Conservation (phyloP, 2,329 filamentous ascomycete genomes). For the Lasiodiplodia sp. region DNA sequence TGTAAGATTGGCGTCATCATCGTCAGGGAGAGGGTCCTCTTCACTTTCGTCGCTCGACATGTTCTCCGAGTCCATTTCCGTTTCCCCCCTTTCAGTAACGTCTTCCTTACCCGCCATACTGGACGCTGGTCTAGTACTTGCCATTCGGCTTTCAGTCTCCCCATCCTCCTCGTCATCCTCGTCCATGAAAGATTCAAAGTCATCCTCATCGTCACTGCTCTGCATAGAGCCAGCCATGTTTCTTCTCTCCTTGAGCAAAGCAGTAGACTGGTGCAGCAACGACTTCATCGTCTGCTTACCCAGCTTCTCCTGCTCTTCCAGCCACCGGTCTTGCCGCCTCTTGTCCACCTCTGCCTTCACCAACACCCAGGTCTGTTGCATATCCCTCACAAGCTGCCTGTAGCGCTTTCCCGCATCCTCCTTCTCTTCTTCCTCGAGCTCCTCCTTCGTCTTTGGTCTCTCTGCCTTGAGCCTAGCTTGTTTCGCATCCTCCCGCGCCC, state of each 20-base stretch:
- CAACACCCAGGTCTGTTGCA: slow-evolving; percentile 67
- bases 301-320: slow-evolving; percentile 65
- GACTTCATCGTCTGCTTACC: slow-evolving; percentile 72
- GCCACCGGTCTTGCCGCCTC: slow-evolving; percentile 63
- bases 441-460: slow-evolving; percentile 61
- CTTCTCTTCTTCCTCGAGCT: slow-evolving; percentile 79
- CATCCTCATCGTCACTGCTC: slow-evolving; percentile 38
- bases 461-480: slow-evolving; percentile 25
- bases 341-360: slow-evolving; percentile 66
- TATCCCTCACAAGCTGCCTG: slow-evolving; percentile 71
- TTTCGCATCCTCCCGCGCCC: slow-evolving; percentile 64
- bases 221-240: slow-evolving; percentile 40
- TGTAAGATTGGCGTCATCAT: slow-evolving; percentile 69
- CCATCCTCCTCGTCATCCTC: slow-evolving; percentile 51
- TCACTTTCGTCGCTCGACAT: slow-evolving; percentile 42
- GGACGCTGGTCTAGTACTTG: slow-evolving; percentile 26
- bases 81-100: slow-evolving; percentile 6
- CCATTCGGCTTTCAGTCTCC: slow-evolving; percentile 50
- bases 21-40: slow-evolving; percentile 52
- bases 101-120: slow-evolving; percentile 32
- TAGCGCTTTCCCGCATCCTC: slow-evolving; percentile 73
- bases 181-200: slow-evolving; percentile 47
- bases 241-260: slow-evolving; percentile 41
- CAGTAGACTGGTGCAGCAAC: slow-evolving; percentile 73
- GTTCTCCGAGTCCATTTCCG: slow-evolving; percentile 13